Base-by-base conservation (phyloP, 306 rosid species). In the Astragalus membranaceus region DNA sequence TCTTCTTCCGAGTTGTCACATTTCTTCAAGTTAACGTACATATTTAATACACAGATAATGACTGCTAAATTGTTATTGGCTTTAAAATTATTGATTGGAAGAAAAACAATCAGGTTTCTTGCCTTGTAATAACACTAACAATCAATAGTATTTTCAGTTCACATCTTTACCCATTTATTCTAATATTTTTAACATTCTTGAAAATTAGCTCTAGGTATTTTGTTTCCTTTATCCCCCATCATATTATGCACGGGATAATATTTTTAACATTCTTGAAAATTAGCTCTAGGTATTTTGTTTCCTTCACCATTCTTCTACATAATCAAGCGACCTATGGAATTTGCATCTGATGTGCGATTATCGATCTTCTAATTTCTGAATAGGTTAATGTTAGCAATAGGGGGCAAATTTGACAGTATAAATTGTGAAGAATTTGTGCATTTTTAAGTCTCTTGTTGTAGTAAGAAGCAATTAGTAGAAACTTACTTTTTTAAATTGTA, bases 141-240 rank as follows among this genome's bases (percentile, higher is more conserved):
- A 15, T 71, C 42, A n/a, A 51, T 35, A 52, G 11, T 70, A 23
- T 65, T 59, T 48, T 59, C 57, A 42, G 17, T 58, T 15, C 43
- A 66, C 58, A 33, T 60, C 14, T 76, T 30, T 66, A 58, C 42
- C 20, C 35, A 52, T 66, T 72, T 59, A 58, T 70, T 57, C 37
- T 58, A 26, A 33, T 66, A 17, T 20, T n/a, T 69, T 11, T 51
- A 23, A 72, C 29, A 26, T 32, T 41, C 62, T 16, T 44, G 23
- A 12, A 41, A 67, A 29, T 30, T 39, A 36, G 46, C 41, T 42
- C 4, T 13, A 15, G 52, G 33, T 78, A 26, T 66, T 73, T 58
- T 52, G 14, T 33, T 15, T 15, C 0, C 10, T 23, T 30, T 35
- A 33, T 36, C 41, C 0, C 46, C 2, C 63, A 15, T 50, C 59